These are phyloP conservation scores for Tricholoma sp. DNA, from an alignment of 768 basidiomycete species.

Conservation along the genomic window DNA sequence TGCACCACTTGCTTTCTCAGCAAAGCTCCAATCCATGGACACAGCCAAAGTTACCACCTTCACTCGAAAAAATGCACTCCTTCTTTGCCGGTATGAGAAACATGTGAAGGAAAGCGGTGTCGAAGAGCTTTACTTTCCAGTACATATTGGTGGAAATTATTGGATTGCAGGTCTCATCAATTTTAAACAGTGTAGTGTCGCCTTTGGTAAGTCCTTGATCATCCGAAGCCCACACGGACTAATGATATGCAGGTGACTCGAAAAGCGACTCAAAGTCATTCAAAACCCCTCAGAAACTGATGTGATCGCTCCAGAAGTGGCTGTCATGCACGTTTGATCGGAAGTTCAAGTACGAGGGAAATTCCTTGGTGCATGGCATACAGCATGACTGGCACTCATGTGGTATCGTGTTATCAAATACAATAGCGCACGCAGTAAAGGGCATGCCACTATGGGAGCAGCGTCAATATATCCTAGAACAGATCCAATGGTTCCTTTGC, in stretches of 20 bases:
- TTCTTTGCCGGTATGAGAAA: conserved; percentile 1
- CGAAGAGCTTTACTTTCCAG: conserved; percentile 10
- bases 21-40: conserved; percentile 3
- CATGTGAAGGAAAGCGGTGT: conserved; percentile 1
- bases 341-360: not conserved
- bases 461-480: not conserved
- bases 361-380: conserved; percentile 2
- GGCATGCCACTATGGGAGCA: not conserved
- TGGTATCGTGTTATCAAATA: conserved; percentile 2
- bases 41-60: not conserved
- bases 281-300: not conserved
- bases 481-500: not conserved
- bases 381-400: conserved; percentile 6
- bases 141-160: conserved; percentile 15
- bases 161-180: conserved; percentile 17
- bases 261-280: not conserved
- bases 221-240: not conserved
- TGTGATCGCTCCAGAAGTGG: conserved; percentile 7
- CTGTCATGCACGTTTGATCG: not conserved
- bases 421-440: not conserved
- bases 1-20: conserved; percentile 1
- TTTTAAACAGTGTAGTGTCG: conserved; percentile 8
- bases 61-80: not conserved
- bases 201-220: conserved; percentile 7
- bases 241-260: not conserved